These are phyloP conservation scores for Monotropa hypopitys DNA, from an alignment of 179 eudicot species.

Conservation along the genomic window DNA sequence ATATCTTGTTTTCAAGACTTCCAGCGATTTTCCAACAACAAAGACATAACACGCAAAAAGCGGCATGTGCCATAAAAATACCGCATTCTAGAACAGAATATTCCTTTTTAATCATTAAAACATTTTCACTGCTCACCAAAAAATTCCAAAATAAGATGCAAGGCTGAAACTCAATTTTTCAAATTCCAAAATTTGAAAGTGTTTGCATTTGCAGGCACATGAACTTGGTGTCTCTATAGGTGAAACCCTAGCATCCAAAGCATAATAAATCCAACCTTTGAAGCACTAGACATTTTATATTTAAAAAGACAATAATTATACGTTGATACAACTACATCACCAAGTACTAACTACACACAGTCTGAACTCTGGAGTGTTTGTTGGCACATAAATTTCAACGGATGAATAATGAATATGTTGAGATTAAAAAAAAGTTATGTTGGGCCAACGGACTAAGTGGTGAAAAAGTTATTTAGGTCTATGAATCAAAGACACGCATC, in stretches of 20 bases:
- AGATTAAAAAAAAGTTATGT: too few relatives aligned
- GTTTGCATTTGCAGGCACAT: neutral
- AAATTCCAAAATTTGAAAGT: neutral
- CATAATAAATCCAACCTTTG: neutral
- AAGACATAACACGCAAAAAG: neutral
- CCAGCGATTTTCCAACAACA: neutral
- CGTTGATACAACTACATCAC: neutral
- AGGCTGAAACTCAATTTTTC: too few relatives aligned
- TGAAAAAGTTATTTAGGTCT: too few relatives aligned
- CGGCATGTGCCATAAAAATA: neutral
- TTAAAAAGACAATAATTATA: neutral
- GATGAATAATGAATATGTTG: too few relatives aligned
- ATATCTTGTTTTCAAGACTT: neutral
- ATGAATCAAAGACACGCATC: too few relatives aligned
- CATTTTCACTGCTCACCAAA: neutral
- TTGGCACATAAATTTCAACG: too few relatives aligned
- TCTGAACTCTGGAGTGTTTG: neutral
- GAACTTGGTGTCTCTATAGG: neutral
- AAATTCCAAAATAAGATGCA: neutral
- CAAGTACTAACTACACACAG: neutral
- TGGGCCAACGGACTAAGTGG: too few relatives aligned
- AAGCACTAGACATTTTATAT: neutral
- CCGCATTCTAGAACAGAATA: neutral
- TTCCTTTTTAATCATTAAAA: neutral
- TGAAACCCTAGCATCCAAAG: neutral